Evolutionary conservation across 305 asterid species (phyloP).

Genomic region (Rubia peregrina): DNA sequence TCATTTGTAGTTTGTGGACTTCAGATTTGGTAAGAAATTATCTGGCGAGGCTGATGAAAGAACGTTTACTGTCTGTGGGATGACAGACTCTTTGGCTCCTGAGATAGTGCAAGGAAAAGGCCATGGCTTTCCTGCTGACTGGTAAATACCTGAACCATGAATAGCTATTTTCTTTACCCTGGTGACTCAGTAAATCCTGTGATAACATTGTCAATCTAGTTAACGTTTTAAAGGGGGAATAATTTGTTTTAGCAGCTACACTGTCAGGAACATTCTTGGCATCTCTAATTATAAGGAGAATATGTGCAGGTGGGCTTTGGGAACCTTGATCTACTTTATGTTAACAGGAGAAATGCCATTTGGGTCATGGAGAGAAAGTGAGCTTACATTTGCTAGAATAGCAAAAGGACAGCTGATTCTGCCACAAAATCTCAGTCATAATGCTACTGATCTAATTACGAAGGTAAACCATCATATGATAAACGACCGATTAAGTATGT

Average conservation of each 20-base stretch:
- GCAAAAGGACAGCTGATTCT: slow-evolving; percentile 79
- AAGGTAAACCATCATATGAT: slow-evolving; percentile 37
- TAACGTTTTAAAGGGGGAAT: background rate
- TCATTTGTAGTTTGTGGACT: slow-evolving; percentile 74
- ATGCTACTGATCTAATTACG: slow-evolving; percentile 71
- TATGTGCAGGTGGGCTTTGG: slow-evolving; percentile 81
- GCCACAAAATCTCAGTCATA: slow-evolving; percentile 54
- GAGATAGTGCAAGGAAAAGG: slow-evolving; percentile 95
- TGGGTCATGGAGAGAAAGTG: slow-evolving; percentile 95
- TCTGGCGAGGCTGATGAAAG: slow-evolving; percentile 52
- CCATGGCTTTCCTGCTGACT: slow-evolving; percentile 83
- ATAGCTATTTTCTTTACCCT: slow-evolving; percentile 18
- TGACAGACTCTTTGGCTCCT: slow-evolving; percentile 84
- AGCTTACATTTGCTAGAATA: slow-evolving; percentile 77
- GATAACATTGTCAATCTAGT: background rate
- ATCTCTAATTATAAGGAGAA: slow-evolving; percentile 10
- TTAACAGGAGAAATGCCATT: slow-evolving; percentile 93
- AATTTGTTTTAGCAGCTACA: slow-evolving; percentile 4
- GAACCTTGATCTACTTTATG: slow-evolving; percentile 90
- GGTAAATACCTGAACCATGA: slow-evolving; percentile 38
- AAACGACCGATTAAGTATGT: background rate
- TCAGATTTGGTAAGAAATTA: slow-evolving; percentile 79
- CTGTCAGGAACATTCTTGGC: slow-evolving; percentile 16
- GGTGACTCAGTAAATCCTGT: slow-evolving; percentile 2
- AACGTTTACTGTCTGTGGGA: slow-evolving; percentile 82